Base-by-base conservation (phyloP, 805 yeast genomes). In the Candida chilensis region DNA sequence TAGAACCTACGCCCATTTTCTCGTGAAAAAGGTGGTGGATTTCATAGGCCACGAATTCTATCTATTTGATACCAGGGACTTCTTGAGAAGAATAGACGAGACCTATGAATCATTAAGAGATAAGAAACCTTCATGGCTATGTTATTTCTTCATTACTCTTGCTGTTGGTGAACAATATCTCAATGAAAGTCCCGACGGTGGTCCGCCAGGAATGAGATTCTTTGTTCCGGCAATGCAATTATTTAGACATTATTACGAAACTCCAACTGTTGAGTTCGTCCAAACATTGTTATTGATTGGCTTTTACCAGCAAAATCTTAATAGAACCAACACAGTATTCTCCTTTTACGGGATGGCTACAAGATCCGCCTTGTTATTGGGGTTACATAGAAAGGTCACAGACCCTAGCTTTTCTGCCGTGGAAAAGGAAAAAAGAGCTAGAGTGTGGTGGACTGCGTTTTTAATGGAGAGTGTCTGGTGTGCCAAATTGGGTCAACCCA, bases 371-470 rank as follows among this genome's bases (percentile, higher is more conserved):
- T 35, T 57, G 14, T 39, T 50, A 4, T 33, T 52, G 21, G 58
- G 58, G 3, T 38, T 53, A 16, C 63, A 58, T 39, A 39, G 49
- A 24, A 48, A 47, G 20, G 32, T 37, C 8, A n/a, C n/a, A n/a
- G 27, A 43, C 10, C 35, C 44, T 10, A 55, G 52, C 27, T 38
- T 41, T 14, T 10, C 10, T 20, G 11, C 11, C n/a, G 22, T 20
- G 22, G 22, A 10, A n/a, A 10, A 10, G 22, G 54, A 57, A 17
- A 48, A 50, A 29, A 39, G 60, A 16, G 48, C 57, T 34, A 45
- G 58, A 28, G 40, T 57, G 3, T 59, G 64, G 63, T 59, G 65
- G 65, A 54, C 65, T 8, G 50, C 52, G 14, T 56, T 49, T 36
- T 44, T 52, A 5, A 42, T 57, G 40, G 60, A 57, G 29, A 48